A percentile compares a stretch with the other conserved stretches of the same genome.
These are phyloP conservation scores for Apium graveolens DNA, from an alignment of 129 eudicot species.

Conservation along the genomic window DNA sequence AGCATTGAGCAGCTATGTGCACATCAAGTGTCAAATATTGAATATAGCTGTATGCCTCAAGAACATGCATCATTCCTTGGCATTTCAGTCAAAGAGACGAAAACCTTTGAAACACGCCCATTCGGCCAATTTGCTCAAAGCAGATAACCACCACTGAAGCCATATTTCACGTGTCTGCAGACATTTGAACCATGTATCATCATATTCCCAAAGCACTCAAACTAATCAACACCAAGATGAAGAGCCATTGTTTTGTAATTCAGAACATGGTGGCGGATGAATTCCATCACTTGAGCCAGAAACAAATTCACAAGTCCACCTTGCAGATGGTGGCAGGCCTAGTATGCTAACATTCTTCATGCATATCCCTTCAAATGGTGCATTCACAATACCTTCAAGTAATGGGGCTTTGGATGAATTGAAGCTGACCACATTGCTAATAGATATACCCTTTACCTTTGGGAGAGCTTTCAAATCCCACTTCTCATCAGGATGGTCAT, in stretches of 20 bases:
- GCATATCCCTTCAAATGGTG: slow-evolving; percentile 76
- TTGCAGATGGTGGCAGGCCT: slow-evolving; percentile 43
- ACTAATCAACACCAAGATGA: slow-evolving; percentile 23
- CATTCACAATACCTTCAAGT: slow-evolving; percentile 66
- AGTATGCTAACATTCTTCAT: slow-evolving; percentile 63
- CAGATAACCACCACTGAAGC: background rate
- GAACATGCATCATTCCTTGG: background rate
- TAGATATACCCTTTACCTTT: slow-evolving; percentile 48
- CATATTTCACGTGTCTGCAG: background rate
- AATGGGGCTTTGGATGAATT: slow-evolving; percentile 61
- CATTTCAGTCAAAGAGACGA: background rate
- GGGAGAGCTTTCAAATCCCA: slow-evolving; percentile 89
- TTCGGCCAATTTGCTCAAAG: background rate
- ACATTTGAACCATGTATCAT: background rate
- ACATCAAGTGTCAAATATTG: background rate
- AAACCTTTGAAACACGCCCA: background rate
- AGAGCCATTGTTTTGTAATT: slow-evolving; percentile 38
- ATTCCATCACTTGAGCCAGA: slow-evolving; percentile 58
- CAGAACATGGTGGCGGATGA: slow-evolving; percentile 61
- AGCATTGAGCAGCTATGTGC: background rate
- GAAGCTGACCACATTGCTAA: slow-evolving; percentile 60
- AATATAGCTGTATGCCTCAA: background rate
- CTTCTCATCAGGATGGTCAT: slow-evolving; percentile 77
- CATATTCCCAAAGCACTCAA: background rate
- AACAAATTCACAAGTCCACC: slow-evolving; percentile 72